Percentiles rank a stretch among this genome's conserved stretches.
Evolutionary conservation across 371 early-diverging fungal species (phyloP).

Genomic region (Mortierella sp.): DNA sequence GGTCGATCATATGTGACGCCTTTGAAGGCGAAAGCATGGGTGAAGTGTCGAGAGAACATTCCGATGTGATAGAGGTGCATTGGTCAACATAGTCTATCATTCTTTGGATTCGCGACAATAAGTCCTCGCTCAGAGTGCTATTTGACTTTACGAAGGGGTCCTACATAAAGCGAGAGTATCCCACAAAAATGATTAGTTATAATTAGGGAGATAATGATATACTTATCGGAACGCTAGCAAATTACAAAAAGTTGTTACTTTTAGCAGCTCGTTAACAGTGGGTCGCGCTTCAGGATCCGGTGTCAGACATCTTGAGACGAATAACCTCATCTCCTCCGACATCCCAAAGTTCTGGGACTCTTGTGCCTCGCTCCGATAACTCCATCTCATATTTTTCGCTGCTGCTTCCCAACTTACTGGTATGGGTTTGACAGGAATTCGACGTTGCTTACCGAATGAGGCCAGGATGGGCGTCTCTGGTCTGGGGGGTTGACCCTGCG

Average conservation of each 20-base stretch:
- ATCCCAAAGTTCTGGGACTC: conserved; percentile 42
- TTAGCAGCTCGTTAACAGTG: conserved; percentile 54
- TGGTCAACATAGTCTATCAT: conserved; percentile 50
- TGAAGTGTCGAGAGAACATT: not conserved
- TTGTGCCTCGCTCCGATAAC: not conserved
- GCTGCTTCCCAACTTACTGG: conserved; percentile 1
- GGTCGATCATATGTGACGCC: conserved; percentile 29
- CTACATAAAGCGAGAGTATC: conserved; percentile 39
- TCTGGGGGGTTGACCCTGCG: conserved; percentile 41
- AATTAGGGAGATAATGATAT: no score
- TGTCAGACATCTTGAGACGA: conserved; percentile 64
- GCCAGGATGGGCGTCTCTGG: conserved; percentile 34
- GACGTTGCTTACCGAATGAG: conserved; percentile 54
- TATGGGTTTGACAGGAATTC: conserved; percentile 9
- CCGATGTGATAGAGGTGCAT: conserved; percentile 24
- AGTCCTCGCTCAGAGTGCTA: conserved; percentile 12
- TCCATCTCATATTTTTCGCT: conserved; percentile 8
- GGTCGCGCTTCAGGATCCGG: conserved; percentile 69
- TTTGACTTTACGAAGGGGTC: conserved; percentile 44
- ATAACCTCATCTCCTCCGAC: conserved; percentile 59
- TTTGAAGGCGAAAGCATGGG: conserved; percentile 26
- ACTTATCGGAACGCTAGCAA: no score
- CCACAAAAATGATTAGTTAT: not conserved
- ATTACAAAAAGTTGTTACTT: conserved; percentile 18
- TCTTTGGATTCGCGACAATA: conserved; percentile 17